These are phyloP conservation scores for Vigna hirtella DNA, from an alignment of 306 rosid species.

Conservation along the genomic window DNA sequence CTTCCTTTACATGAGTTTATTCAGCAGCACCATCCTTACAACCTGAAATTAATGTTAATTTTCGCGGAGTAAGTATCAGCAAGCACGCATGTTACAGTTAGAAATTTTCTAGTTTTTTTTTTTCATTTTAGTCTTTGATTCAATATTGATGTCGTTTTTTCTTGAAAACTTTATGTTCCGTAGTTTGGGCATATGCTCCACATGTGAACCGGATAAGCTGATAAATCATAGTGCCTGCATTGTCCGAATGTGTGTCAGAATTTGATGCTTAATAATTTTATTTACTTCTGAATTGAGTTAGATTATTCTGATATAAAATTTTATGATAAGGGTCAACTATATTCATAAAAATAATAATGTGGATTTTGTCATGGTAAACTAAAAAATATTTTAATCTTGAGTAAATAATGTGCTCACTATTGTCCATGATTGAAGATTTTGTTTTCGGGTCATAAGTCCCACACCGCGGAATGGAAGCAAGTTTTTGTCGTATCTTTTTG, in stretches of 20 bases:
- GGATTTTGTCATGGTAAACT: background rate
- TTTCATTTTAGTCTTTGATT: background rate
- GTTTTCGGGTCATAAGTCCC: background rate
- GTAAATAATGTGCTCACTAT: background rate
- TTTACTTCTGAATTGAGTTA: too few relatives aligned
- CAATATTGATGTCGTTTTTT: background rate
- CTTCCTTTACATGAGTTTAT: too few relatives aligned
- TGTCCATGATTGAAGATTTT: background rate
- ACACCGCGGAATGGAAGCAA: background rate
- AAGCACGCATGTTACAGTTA: background rate
- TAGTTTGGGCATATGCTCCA: constrained; percentile 16
- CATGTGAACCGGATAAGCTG: constrained; percentile 29
- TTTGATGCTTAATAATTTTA: too few relatives aligned
- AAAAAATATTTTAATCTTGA: background rate
- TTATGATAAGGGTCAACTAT: too few relatives aligned
- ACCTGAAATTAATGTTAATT: background rate
- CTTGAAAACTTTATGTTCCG: constrained; percentile 4
- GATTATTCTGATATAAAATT: too few relatives aligned
- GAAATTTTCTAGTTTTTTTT: background rate
- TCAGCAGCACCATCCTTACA: background rate
- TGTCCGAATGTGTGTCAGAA: too few relatives aligned
- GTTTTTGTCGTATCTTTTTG: background rate
- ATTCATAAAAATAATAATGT: too few relatives aligned
- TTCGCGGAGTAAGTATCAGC: background rate
- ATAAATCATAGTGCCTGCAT: too few relatives aligned